Percentiles rank a stretch among this genome's conserved stretches.
Evolutionary conservation across 495 filamentous ascomycete species (phyloP).

Genomic region (Hypoxylon subgilvum): DNA sequence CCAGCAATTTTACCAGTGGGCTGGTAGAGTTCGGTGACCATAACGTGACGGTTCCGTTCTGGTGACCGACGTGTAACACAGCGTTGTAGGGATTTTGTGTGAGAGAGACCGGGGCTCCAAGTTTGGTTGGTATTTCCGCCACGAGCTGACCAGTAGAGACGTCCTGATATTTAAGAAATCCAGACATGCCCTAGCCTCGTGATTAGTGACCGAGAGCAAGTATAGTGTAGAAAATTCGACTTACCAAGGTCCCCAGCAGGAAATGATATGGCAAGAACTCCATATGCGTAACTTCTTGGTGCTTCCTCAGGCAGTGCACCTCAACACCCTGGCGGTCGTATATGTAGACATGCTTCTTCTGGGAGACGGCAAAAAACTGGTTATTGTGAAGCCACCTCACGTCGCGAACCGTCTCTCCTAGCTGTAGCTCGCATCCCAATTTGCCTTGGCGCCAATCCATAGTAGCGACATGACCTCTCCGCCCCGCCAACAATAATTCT

Average conservation of each 20-base stretch:
- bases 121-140: slow-evolving; percentile 78
- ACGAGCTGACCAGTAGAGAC: slow-evolving; percentile 89
- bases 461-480: slow-evolving; percentile 93
- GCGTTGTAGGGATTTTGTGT: slow-evolving; percentile 90
- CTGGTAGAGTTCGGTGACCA: slow-evolving; percentile 94
- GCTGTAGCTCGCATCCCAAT: slow-evolving; percentile 85
- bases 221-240: slow-evolving; percentile 31
- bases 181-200: slow-evolving; percentile 69
- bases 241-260: slow-evolving; percentile 81
- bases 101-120: slow-evolving; percentile 83
- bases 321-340: slow-evolving; percentile 90
- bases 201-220: slow-evolving; percentile 35
- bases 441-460: slow-evolving; percentile 97
- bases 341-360: slow-evolving; percentile 93
- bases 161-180: slow-evolving; percentile 91
- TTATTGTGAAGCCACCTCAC: slow-evolving; percentile 94
- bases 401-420: slow-evolving; percentile 87
- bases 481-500: slow-evolving; percentile 80
- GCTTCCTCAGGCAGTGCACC: slow-evolving; percentile 85
- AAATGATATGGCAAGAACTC: slow-evolving; percentile 98
- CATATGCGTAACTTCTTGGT: slow-evolving; percentile 90
- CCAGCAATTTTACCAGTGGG: slow-evolving; percentile 89
- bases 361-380: slow-evolving; percentile 94
- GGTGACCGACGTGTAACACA: slow-evolving; percentile 86
- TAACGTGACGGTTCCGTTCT: slow-evolving; percentile 90